Conservation (phyloP, 495 filamentous ascomycete genomes). For the Penicillium subrubescens region DNA sequence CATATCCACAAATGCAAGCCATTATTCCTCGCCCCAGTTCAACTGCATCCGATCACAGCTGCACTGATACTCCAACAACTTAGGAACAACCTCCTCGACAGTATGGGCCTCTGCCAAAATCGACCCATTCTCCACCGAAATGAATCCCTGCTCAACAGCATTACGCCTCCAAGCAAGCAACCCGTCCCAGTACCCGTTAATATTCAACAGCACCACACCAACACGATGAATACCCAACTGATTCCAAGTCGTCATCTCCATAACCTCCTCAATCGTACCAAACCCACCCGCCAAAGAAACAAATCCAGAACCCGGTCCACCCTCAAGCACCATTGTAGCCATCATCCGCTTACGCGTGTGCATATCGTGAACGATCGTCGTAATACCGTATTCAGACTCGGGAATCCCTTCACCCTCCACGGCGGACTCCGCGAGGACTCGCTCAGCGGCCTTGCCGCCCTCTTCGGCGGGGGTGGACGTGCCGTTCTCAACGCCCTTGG, state of each 20-base stretch:
- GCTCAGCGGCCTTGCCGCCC: conserved; percentile 44
- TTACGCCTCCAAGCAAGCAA: conserved; percentile 79
- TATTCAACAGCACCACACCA: conserved; percentile 80
- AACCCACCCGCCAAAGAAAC: conserved; percentile 88
- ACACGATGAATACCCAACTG: conserved; percentile 89
- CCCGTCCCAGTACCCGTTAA: conserved; percentile 90
- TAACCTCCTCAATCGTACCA: conserved; percentile 93
- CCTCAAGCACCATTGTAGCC: conserved; percentile 80
- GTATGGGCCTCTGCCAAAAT: conserved; percentile 78
- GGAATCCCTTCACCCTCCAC: conserved; percentile 54
- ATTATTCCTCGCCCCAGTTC: conserved; percentile 75
- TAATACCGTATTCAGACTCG: conserved; percentile 73
- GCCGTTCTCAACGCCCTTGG: conserved; percentile 52
- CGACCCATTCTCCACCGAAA: conserved; percentile 62
- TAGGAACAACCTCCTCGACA: conserved; percentile 69
- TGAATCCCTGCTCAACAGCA: conserved; percentile 75
- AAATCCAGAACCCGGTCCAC: conserved; percentile 84
- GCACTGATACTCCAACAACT: conserved; percentile 72
- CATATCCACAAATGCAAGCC: neutral
- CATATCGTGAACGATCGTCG: conserved; percentile 91
- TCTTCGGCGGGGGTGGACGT: neutral
- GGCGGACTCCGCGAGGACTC: conserved; percentile 30
- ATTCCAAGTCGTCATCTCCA: conserved; percentile 97
- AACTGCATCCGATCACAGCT: conserved; percentile 74
- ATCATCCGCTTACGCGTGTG: conserved; percentile 92